A percentile compares a stretch with the other conserved stretches of the same genome.
Conservation (phyloP, 2,329 filamentous ascomycete genomes). For the Elsinoe ampelina region DNA sequence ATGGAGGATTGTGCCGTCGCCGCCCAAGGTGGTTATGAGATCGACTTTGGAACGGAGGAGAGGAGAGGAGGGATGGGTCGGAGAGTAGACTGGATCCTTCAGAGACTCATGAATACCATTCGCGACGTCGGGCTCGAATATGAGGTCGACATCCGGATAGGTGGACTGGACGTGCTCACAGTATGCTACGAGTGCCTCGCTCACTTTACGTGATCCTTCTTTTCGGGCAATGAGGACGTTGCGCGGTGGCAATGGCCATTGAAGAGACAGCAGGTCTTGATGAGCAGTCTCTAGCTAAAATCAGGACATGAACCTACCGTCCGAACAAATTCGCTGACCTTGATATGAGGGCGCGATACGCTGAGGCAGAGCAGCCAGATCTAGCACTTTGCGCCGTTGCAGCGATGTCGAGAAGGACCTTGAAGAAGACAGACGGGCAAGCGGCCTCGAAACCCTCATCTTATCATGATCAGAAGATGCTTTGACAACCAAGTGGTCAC, state of each 20-base stretch:
- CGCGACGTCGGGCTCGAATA: constrained; percentile 73
- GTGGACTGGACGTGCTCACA: constrained; percentile 62
- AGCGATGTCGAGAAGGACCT: constrained; percentile 44
- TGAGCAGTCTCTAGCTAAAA: constrained; percentile 40
- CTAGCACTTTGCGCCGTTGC: constrained; percentile 40
- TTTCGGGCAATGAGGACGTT: constrained; percentile 64
- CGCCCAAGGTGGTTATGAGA: constrained; percentile 79
- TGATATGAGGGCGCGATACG: constrained; percentile 56
- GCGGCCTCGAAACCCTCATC: constrained; percentile 23
- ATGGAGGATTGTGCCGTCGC: constrained; percentile 82
- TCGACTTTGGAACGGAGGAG: constrained; percentile 57
- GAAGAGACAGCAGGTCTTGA: constrained; percentile 54
- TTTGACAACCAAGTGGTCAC: too few species aligned
- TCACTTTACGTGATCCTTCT: constrained; percentile 47
- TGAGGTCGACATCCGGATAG: constrained; percentile 70
- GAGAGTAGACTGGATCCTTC: constrained; percentile 59
- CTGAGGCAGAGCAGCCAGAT: constrained; percentile 42
- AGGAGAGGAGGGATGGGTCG: constrained; percentile 19
- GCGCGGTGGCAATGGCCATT: constrained; percentile 59
- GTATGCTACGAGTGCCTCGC: constrained; percentile 49
- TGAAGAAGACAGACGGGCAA: constrained; percentile 16
- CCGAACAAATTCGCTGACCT: constrained; percentile 35
- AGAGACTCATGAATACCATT: constrained; percentile 60
- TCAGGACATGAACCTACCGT: constrained; percentile 26
- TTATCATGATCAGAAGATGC: constrained; percentile 18